A percentile compares a stretch with the other conserved stretches of the same genome.
These are phyloP conservation scores for Aureobasidium sp. DNA, from an alignment of 2,329 filamentous ascomycete species.

Conservation along the genomic window DNA sequence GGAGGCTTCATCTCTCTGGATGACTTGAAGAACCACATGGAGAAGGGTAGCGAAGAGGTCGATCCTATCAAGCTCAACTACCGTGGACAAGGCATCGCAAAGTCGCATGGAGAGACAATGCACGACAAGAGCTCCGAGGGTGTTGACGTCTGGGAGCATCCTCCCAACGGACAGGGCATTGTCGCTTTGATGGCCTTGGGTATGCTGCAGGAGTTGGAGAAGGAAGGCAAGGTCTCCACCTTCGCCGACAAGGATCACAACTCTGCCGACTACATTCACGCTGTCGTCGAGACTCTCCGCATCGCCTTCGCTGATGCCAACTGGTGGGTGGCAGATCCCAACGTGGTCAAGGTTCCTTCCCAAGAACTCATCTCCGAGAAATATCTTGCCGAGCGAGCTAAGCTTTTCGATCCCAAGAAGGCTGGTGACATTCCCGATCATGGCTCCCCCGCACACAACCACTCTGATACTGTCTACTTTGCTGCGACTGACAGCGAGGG, in stretches of 20 bases:
- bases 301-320: slow-evolving; percentile 83
- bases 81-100: slow-evolving; percentile 52
- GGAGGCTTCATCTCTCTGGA: slow-evolving; percentile 73
- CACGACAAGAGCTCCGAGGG: slow-evolving; percentile 40
- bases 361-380: slow-evolving; percentile 60
- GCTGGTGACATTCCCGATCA: slow-evolving; percentile 50
- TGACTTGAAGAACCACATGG: slow-evolving; percentile 70
- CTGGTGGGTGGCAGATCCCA: slow-evolving; percentile 87
- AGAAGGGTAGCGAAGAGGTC: slow-evolving; percentile 66
- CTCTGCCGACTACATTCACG: slow-evolving; percentile 64
- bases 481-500: slow-evolving; percentile 70
- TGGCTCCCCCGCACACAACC: slow-evolving; percentile 75
- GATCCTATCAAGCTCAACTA: slow-evolving; percentile 79
- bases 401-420: slow-evolving; percentile 50
- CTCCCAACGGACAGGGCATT: slow-evolving; percentile 92
- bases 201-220: slow-evolving; percentile 79
- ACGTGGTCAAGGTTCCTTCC: slow-evolving; percentile 60
- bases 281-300: slow-evolving; percentile 76
- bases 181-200: slow-evolving; percentile 91
- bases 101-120: slow-evolving; percentile 36
- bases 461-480: slow-evolving; percentile 93
- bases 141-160: slow-evolving; percentile 90
- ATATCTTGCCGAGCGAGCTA: slow-evolving; percentile 65
- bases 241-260: slow-evolving; percentile 72
- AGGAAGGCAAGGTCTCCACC: slow-evolving; percentile 60